Percentiles rank a stretch among this genome's conserved stretches.
phyloP scores from a whole-genome alignment of 306 rosid genomes.

The Sophora flavescens region DNA sequence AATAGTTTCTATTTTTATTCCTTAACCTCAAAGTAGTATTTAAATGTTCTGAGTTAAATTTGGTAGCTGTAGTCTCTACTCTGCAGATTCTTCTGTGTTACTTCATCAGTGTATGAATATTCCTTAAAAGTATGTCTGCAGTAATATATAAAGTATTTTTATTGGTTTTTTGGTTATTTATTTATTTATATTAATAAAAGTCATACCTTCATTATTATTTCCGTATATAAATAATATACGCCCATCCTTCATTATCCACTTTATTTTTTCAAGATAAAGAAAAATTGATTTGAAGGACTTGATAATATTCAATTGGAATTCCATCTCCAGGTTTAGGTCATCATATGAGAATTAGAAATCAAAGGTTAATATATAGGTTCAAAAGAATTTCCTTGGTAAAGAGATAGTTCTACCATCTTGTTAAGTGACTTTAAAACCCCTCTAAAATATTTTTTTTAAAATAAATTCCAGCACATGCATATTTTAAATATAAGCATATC shows the following conservation, averaged over 20 bases:
- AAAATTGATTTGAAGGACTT: background rate
- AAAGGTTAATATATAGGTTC: background rate
- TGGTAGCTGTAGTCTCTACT: conserved; percentile 2
- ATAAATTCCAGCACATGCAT: background rate
- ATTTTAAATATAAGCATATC: conserved; percentile 25
- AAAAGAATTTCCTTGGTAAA: background rate
- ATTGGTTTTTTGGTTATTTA: conserved; percentile 9
- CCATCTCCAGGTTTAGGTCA: conserved; percentile 8
- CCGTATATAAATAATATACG: conserved; percentile 13
- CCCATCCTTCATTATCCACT: background rate
- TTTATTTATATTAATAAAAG: conserved; percentile 11
- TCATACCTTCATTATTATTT: background rate
- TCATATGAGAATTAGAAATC: background rate
- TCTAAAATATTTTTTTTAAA: background rate
- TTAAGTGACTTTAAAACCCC: background rate
- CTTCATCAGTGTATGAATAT: no score
- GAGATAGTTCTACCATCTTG: background rate
- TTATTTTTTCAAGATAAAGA: conserved; percentile 31
- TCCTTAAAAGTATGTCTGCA: conserved; percentile 10
- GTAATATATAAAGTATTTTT: background rate
- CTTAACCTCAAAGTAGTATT: no score
- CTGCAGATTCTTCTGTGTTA: conserved; percentile 1
- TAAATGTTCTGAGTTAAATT: background rate
- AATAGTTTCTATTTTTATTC: no score
- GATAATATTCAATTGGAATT: background rate